Evolutionary conservation across 73 alveolate genomes (phyloP).

Genomic region (Effrenium voratum): DNA sequence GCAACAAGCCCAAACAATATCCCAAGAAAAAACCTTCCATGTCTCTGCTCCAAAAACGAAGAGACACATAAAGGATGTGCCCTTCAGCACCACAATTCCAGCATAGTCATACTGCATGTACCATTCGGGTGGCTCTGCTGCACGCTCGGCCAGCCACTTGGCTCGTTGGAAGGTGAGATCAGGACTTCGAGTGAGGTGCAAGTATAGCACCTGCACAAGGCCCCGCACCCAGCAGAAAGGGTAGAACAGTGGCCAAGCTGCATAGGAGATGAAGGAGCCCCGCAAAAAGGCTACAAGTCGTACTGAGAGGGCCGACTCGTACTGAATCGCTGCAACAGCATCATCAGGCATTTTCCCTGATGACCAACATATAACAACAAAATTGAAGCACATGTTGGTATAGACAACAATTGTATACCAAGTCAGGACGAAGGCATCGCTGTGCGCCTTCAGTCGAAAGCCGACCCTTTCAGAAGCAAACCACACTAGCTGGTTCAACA

Average conservation of each 20-base stretch:
- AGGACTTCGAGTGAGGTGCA: conserved; percentile 40
- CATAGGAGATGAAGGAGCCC: conserved; percentile 78
- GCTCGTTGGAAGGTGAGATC: conserved; percentile 11
- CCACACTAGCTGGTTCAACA: conserved; percentile 79
- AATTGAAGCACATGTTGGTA: conserved; percentile 84
- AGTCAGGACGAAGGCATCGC: conserved; percentile 54
- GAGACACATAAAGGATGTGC: conserved; percentile 82
- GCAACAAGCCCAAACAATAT: conserved; percentile 55
- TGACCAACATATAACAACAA: conserved; percentile 58
- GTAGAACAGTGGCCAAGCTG: conserved; percentile 62
- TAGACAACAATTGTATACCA: conserved; percentile 67
- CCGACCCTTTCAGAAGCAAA: conserved; percentile 84
- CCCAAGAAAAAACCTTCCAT: conserved; percentile 45
- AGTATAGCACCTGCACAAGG: conserved; percentile 30
- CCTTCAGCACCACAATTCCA: conserved; percentile 64
- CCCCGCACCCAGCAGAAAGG: conserved; percentile 57
- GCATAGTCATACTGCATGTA: conserved; percentile 91
- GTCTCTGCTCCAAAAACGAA: conserved; percentile 44
- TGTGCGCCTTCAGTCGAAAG: conserved; percentile 19
- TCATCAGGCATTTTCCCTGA: conserved; percentile 41
- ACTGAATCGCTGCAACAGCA: conserved; percentile 40
- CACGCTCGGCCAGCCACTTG: conserved; percentile 60
- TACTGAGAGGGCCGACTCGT: conserved; percentile 3
- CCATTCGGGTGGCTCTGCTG: conserved; percentile 87
- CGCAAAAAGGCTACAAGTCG: conserved; percentile 39